phyloP scores from a whole-genome alignment of 2,329 filamentous ascomycete species.

The Pestalotiopsis sp. region DNA sequence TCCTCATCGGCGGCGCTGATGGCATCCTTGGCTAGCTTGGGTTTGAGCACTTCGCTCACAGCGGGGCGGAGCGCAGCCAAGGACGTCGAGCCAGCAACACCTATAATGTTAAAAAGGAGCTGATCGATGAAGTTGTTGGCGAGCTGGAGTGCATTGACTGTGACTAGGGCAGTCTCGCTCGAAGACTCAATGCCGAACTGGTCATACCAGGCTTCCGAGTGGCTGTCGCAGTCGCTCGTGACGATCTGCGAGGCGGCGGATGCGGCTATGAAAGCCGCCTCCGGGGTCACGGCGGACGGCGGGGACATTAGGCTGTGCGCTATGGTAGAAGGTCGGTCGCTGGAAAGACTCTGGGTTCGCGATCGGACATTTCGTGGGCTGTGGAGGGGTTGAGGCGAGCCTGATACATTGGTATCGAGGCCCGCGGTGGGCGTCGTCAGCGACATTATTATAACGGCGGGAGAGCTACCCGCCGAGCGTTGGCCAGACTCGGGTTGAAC shows the following conservation, averaged over 20 bases:
- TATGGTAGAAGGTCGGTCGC: constrained; percentile 68
- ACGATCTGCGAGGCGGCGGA: constrained; percentile 91
- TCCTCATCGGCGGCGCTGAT: constrained; percentile 84
- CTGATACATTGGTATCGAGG: constrained; percentile 8
- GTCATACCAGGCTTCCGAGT: constrained; percentile 70
- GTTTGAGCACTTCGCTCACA: constrained; percentile 84
- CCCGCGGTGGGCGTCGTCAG: constrained; percentile 4
- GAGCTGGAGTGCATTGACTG: constrained; percentile 71
- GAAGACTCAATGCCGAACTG: constrained; percentile 67
- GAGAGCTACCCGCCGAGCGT: not conserved
- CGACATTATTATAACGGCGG: constrained; percentile 6
- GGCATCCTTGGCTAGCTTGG: constrained; percentile 83
- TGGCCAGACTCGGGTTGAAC: not conserved
- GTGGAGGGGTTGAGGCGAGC: not conserved
- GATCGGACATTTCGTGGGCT: constrained; percentile 36
- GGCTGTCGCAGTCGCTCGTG: constrained; percentile 81
- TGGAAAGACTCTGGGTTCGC: constrained; percentile 67
- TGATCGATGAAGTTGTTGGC: constrained; percentile 95
- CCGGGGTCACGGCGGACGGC: constrained; percentile 70
- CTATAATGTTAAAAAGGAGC: constrained; percentile 88
- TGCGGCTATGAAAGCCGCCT: constrained; percentile 84
- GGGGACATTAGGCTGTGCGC: constrained; percentile 65
- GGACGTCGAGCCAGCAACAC: constrained; percentile 75
- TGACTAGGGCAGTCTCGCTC: constrained; percentile 72
- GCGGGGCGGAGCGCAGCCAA: constrained; percentile 77